Base-by-base conservation (phyloP, 805 yeast species). In the Myxozyma sirexii region DNA sequence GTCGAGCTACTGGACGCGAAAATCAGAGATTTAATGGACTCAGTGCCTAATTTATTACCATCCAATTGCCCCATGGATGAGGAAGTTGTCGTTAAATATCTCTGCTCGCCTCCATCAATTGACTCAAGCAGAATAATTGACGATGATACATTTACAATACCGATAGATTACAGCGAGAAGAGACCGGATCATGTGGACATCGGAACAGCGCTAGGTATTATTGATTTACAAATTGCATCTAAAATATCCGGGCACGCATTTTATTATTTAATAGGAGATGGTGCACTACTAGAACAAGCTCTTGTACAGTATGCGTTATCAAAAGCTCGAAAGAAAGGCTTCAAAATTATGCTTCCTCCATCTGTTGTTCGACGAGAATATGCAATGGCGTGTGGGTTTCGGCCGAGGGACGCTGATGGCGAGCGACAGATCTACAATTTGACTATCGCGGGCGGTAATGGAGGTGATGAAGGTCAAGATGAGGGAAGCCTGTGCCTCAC, bases 251-350 rank as follows among this genome's bases (percentile, higher is more conserved):
- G 97, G 0, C 73, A 82, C n/a, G 89, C 96, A 1, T 91, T 96
- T 87, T 92, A 91, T 71, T 94, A 89, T 68, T 74, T 94, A 4
- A 61, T 86, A 1, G 89, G 90, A 19, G 96, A 87, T 63, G 97
- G 94, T 19, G 97, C 97, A 0, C 75, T 85, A 37, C 74, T 94
- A 50, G 99, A 94, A 70, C 96, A 88, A 70, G 99, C 99, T 0
- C 77, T 94, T 44, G 82, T 91, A 1, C 93, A 89, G 65, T 91
- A 85, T 71, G 87, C 96, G 0, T 72, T 93, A 53, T 76, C 81
- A 35, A 73, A 78, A 56, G 97, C 97, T 2, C 76, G 89, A 46
- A 67, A 74, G 47, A 70, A 77, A 8, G 96, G 96, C 0, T 94
- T 88, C 74, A 73, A 74, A 35, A 81, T 87, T 80, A 83, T 86